Conservation (phyloP, 1,139 yeast genomes). For the Candida freyschussii region DNA sequence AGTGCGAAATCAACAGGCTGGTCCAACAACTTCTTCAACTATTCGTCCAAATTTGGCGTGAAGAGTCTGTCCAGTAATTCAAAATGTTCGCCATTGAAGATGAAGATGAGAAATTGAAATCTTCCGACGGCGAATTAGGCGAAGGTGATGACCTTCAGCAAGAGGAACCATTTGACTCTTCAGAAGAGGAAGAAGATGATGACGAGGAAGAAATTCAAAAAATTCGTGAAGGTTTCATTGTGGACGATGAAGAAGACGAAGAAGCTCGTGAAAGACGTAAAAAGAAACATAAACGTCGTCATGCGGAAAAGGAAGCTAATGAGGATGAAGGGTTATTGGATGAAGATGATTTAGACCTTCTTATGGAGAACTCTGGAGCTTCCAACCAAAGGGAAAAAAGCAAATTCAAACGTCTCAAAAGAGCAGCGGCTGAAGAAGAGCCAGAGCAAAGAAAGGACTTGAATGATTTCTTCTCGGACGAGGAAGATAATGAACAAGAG, state of each 20-base stretch:
- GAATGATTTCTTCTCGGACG: slow-evolving; percentile 83
- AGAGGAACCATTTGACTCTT: slow-evolving; percentile 55
- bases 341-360: slow-evolving; percentile 89
- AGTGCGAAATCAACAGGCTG: too few species aligned
- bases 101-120: slow-evolving; percentile 9
- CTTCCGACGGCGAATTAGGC: slow-evolving; percentile 18
- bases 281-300: slow-evolving; percentile 34
- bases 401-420: slow-evolving; percentile 75
- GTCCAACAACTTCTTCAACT: too few species aligned
- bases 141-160: slow-evolving; percentile 40
- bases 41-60: too few species aligned
- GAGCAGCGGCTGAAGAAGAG: slow-evolving; percentile 42
- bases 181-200: slow-evolving; percentile 74
- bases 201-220: slow-evolving; percentile 71
- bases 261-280: slow-evolving; percentile 36
- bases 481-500: slow-evolving; percentile 48
- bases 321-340: slow-evolving; percentile 70
- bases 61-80: too few species aligned
- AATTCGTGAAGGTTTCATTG: slow-evolving; percentile 89
- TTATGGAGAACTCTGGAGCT: slow-evolving; percentile 87
- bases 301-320: slow-evolving; percentile 25
- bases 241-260: slow-evolving; percentile 78
- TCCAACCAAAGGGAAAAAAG: slow-evolving; percentile 25
- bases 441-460: slow-evolving; percentile 39
- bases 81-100: slow-evolving; percentile 14